Base-by-base conservation (phyloP, 306 rosid species). In the Argentina anserina region DNA sequence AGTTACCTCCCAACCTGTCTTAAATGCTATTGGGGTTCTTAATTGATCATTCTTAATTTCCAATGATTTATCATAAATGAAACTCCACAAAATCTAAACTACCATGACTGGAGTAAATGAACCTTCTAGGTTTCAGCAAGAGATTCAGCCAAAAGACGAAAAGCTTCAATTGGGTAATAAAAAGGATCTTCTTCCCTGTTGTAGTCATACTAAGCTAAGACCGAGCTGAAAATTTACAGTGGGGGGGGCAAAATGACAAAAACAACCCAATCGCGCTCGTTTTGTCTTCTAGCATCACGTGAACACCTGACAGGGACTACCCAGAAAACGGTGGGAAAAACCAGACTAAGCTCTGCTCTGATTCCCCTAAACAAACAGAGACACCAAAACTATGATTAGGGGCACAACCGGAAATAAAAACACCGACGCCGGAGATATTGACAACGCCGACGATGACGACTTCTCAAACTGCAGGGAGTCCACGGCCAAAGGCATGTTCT, bases 401-500 rank as follows among this genome's bases (percentile, higher is more conserved):
- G 91, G 83, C 77, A 91, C n/a, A 59, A 91, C 0, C 45, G 79
- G 79, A 47, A 78, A 20, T 3, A 37, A 9, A 5, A 78, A 78
- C 39, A 66, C 28, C 7, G 77, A 78, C 75, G 78, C 65, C 6
- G 78, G 74, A 2, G 79, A 75, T n/a, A n/a, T n/a, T 67, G 10
- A 79, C 45, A 20, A 20, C 4, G 34, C 26, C 15, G 84, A 5
- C 8, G 88, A 84, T 13, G 72, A 45, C 6, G 83, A 85, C 39
- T 69, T 83, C 26, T 88, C 93, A 74, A 94, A 84, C 85, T 91
- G 95, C 7, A 89, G 73, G 0, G 99, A 94, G 76, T 94, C 99
- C 18, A 94, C 99, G 88, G 99, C 99, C 69, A 94, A 81, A 0
- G 99, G 99, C 97, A 94, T 89, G 93, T 94, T 94, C 78, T 94